Evolutionary conservation across 129 eudicot species (phyloP), one percentile per base, ranked within the genome.

Genomic region (Lactuca sativa): DNA sequence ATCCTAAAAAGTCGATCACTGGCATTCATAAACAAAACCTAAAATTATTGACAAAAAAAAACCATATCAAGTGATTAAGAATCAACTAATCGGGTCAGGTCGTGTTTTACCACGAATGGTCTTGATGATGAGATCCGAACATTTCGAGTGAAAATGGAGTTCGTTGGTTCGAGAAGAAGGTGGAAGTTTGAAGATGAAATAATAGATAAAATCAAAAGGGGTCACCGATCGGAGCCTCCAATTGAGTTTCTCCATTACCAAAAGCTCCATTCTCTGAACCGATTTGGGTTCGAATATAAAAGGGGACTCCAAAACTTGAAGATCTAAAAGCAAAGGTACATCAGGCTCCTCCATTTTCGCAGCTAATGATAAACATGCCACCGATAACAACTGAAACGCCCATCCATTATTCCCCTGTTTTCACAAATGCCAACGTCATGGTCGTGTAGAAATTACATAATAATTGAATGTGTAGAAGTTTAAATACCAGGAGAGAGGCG

Each of bases 291-390:
- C 89, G 52, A 86, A 86, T 9, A 86, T 53, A 15, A 67, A 78
- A 0, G 66, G 70, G 69, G 78, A 78, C 69, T 64, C 82, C 66
- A 70, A 64, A 56, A 78, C 60, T 73, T 86, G 93, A 40, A 86
- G 76, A 72, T 86, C 93, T 13, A 78, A 18, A 2, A 86, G 77
- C 55, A 78, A 52, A 0, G 93, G 93, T 18, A 81, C 83, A 9
- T 73, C 56, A 7, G 65, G 58, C 44, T 86, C 93, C 62, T 86
- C 85, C 86, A 86, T 78, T 84, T 86, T 86, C 40, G 86, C 87
- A 44, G 93, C 93, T 34, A 86, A 56, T 2, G 93, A 81, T 12
- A 86, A 64, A 70, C 89, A 86, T 33, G 93, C 85, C 48, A 78
- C 85, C 4, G 93, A 68, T 64, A 86, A 59, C 43, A 86, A 74